Conservation (phyloP, 2,329 filamentous ascomycete genomes). For the Beauveria pseudobassiana region DNA sequence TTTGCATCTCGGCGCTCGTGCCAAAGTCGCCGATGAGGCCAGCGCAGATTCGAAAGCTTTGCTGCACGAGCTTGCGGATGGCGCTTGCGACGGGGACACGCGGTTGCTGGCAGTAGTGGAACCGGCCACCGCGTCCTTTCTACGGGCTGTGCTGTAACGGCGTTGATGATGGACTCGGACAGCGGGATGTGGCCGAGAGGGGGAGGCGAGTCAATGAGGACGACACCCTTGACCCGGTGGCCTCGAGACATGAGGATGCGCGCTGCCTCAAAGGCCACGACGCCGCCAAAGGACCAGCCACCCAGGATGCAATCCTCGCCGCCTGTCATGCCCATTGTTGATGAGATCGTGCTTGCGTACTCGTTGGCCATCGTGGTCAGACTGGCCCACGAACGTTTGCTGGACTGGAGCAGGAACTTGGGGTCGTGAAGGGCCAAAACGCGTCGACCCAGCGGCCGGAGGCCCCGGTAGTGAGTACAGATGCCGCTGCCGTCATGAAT, state of each 20-base stretch:
- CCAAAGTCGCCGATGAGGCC: neutral
- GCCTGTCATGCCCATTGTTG: neutral
- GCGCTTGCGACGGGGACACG: neutral
- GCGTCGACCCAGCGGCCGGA: constrained; percentile 5
- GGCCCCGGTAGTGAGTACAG: constrained; percentile 13
- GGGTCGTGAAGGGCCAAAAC: constrained; percentile 15
- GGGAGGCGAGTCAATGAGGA: constrained; percentile 37
- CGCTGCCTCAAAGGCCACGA: constrained; percentile 40
- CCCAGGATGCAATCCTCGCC: constrained; percentile 25
- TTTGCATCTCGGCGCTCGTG: neutral
- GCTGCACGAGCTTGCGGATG: neutral
- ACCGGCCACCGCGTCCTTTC: neutral
- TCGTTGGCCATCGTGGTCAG: neutral
- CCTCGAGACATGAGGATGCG: constrained; percentile 30
- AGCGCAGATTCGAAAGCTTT: neutral
- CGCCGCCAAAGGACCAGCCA: constrained; percentile 49
- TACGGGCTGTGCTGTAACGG: neutral
- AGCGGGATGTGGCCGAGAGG: constrained; percentile 39
- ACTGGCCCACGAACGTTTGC: constrained; percentile 1
- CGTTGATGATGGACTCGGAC: constrained; percentile 23
- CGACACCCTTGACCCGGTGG: constrained; percentile 29
- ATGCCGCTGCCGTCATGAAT: constrained; percentile 25
- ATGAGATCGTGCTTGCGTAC: neutral
- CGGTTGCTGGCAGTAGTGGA: no score
- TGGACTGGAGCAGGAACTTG: constrained; percentile 7